Conservation (phyloP, 352 stramenopile genomes). For the Pythium guiyangense region DNA sequence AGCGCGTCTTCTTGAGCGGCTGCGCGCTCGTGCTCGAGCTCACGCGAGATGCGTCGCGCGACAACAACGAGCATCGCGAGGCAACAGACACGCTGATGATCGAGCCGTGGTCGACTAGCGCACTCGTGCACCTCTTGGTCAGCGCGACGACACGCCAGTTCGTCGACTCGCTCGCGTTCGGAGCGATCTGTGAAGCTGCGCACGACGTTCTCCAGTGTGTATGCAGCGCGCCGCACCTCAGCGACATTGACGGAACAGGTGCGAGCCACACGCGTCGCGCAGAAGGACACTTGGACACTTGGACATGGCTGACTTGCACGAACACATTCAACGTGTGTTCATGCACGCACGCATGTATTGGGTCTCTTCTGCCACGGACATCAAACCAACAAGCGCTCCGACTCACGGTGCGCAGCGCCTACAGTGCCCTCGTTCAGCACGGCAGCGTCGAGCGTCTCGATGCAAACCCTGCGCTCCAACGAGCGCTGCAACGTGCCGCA, state of each 20-base stretch:
- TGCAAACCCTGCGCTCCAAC: constrained; percentile 1
- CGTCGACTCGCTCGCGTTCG: background rate
- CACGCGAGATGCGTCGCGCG: background rate
- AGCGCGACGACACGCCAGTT: constrained; percentile 1
- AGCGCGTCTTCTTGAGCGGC: constrained; percentile 16
- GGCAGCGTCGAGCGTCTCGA: background rate
- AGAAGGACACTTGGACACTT: too few relatives aligned
- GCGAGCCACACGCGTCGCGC: background rate
- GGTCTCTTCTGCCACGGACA: too few relatives aligned
- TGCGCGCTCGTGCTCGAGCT: constrained; percentile 21
- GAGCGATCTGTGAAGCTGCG: background rate
- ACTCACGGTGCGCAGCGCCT: background rate
- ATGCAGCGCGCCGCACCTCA: background rate
- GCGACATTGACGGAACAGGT: constrained; percentile 6
- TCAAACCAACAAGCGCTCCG: constrained; percentile 1
- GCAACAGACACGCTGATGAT: background rate
- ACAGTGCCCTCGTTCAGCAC: background rate
- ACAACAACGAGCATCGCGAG: background rate
- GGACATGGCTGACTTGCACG: background rate
- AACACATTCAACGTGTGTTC: too few relatives aligned
- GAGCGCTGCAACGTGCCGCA: background rate
- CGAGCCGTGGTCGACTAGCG: constrained; percentile 1
- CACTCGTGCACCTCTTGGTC: constrained; percentile 8
- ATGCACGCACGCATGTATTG: too few relatives aligned
- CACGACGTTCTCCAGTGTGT: constrained; percentile 11